phyloP scores from a whole-genome alignment of 202 grass and related monocot genomes.

The Panicum hallii region DNA sequence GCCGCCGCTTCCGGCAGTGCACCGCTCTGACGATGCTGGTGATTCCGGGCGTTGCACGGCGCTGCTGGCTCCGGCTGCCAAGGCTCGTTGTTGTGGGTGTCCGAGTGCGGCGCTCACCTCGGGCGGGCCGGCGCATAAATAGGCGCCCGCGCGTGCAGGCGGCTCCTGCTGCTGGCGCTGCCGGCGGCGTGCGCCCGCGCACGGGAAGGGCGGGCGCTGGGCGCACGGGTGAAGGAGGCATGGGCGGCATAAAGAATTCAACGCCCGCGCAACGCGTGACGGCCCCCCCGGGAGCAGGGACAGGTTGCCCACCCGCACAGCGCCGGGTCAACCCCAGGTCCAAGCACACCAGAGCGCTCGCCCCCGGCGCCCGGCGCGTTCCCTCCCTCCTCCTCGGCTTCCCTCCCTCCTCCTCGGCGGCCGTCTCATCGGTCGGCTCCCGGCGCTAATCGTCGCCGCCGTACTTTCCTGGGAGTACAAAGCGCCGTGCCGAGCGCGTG shows the following conservation, averaged over 20 bases:
- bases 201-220: constrained; percentile 52
- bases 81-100: background rate
- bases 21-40: background rate
- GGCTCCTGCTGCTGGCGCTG: background rate
- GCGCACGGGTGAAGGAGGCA: constrained; percentile 65
- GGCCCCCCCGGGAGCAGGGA: constrained; percentile 40
- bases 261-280: constrained; percentile 87
- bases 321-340: constrained; percentile 80
- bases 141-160: constrained; percentile 12
- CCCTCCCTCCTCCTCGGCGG: background rate
- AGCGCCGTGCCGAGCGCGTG: constrained; percentile 15
- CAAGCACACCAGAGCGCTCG: background rate
- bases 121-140: constrained; percentile 46
- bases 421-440: background rate
- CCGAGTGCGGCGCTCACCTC: constrained; percentile 9
- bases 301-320: constrained; percentile 87
- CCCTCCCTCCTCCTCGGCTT: background rate
- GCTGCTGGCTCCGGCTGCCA: background rate
- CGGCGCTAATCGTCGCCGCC: constrained; percentile 2
- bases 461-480: constrained; percentile 18
- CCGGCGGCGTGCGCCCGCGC: constrained; percentile 1
- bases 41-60: background rate
- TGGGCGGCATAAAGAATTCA: constrained; percentile 95
- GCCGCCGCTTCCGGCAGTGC: background rate
- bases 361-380: constrained; percentile 26